Base-by-base conservation (phyloP, 345 rosid species). In the Populus deltoides region DNA sequence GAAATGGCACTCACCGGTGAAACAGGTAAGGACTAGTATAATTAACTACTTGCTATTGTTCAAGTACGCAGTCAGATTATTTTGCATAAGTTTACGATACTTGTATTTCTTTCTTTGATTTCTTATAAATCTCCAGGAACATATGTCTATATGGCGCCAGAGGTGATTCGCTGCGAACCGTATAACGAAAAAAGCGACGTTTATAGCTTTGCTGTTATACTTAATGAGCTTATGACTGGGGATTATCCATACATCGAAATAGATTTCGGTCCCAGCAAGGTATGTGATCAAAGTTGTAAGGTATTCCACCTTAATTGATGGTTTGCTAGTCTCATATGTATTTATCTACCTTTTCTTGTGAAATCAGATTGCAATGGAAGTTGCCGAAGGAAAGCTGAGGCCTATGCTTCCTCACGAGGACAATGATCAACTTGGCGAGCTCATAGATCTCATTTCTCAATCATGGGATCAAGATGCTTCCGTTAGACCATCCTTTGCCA, bases 1-100 rank as follows among this genome's bases (percentile, higher is more conserved):
- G 88, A 89, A 76, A 85, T 69, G 83, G 91, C 94, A 6, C 87
- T 91, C 27, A 87, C 91, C 1, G 89, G 92, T 3, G 91, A 91
- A 85, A 91, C 87, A 74, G 92, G 94, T 72, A 84, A 72, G 22
- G 2, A 24, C 12, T 35, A 27, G 45, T 41, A 10, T 10, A 41
- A 41, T 6, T 5, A 47, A 22, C 22, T 16, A 13, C 70, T 11
- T 66, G 49, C 49, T 45, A 13, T 13, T 12, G 0, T 59, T 18
- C 65, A 59, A 59, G 65, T 59, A 3, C 6, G 24, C 13, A n/a
- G 1, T 59, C 29, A 20, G 65, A 59, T 0, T 20, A 22, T 59
- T 17, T 59, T 59, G 3, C 65, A 59, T n/a, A 59, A 59, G 25
- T n/a, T 59, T 20, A 20, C 29, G 22, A 8, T 59, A 7, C 24